Evolutionary conservation across 257 asterid species (phyloP), one percentile per base, ranked within the genome.

Genomic region (Voacanga thouarsii): DNA sequence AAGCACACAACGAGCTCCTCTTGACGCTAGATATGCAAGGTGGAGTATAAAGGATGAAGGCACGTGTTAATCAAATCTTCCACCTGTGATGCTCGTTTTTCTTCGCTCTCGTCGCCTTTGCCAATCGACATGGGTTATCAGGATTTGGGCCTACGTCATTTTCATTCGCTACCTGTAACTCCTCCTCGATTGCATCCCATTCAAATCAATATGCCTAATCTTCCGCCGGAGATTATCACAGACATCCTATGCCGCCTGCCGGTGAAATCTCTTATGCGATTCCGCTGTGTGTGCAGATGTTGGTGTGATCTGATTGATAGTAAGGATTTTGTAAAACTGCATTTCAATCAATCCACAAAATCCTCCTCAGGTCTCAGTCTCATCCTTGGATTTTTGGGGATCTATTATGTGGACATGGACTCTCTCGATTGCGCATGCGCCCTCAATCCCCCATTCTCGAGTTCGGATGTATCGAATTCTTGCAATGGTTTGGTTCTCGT

Each of bases 191-290:
- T 24, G 15, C 26, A 18, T 5, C 33, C 30, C 19, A n/a, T 8
- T 21, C 66, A 33, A 33, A 26, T 37, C 72, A 45, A 24, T 8
- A 26, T 82, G 51, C 80, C 82, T 24, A 70, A 45, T 53, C 49
- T 85, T 3, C 86, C 88, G 0, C 80, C 67, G 68, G 94, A 91
- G 53, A 67, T 89, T 61, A 77, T 88, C 81, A 72, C 66, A 28
- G 89, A 86, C 59, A 85, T 91, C 72, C 84, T 91, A 70, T 80
- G 81, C 64, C 90, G 92, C 18, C 86, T 91, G 26, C 94, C 94
- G 23, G 88, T 87, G 39, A 83, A 81, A 59, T 63, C 91, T 14
- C 88, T 91, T 24, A 77, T 84, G 70, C 90, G 89, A 19, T 87
- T 86, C 81, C 84, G 91, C 15, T 82, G 84, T 80, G 94, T 92